Conservation (phyloP, 129 eudicot genomes). For the Lactuca saligna region DNA sequence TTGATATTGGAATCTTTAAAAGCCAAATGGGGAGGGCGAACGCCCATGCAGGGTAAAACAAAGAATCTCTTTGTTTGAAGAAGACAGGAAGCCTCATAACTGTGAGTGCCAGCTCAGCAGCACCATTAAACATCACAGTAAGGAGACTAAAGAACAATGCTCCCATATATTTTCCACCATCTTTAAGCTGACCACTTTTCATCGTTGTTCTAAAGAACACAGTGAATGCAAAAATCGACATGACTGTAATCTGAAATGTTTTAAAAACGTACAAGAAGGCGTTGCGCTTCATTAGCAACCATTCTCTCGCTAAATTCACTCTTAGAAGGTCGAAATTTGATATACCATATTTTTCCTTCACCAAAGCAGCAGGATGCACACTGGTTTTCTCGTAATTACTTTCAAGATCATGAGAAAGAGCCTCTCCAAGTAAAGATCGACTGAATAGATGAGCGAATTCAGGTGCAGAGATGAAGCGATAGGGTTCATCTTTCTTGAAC, state of each 20-base stretch:
- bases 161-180: constrained; percentile 67
- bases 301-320: constrained; percentile 65
- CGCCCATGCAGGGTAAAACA: constrained; percentile 87
- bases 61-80: constrained; percentile 66
- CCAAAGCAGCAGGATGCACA: constrained; percentile 63
- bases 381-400: constrained; percentile 41
- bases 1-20: constrained; percentile 58
- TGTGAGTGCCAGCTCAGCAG: constrained; percentile 65
- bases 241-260: constrained; percentile 60
- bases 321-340: constrained; percentile 51
- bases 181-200: constrained; percentile 55
- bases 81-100: constrained; percentile 66
- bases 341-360: constrained; percentile 62
- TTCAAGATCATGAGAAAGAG: constrained; percentile 45
- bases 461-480: constrained; percentile 42
- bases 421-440: constrained; percentile 48
- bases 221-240: constrained; percentile 56
- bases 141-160: constrained; percentile 76
- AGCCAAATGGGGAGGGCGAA: constrained; percentile 71
- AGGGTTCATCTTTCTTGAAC: constrained; percentile 57
- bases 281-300: constrained; percentile 74
- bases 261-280: constrained; percentile 60
- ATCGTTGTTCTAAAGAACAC: constrained; percentile 71
- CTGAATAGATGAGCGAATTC: constrained; percentile 47
- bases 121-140: constrained; percentile 74